Evolutionary conservation across 2,329 filamentous ascomycete genomes (phyloP).

Genomic region (Sporothrix curviconia): DNA sequence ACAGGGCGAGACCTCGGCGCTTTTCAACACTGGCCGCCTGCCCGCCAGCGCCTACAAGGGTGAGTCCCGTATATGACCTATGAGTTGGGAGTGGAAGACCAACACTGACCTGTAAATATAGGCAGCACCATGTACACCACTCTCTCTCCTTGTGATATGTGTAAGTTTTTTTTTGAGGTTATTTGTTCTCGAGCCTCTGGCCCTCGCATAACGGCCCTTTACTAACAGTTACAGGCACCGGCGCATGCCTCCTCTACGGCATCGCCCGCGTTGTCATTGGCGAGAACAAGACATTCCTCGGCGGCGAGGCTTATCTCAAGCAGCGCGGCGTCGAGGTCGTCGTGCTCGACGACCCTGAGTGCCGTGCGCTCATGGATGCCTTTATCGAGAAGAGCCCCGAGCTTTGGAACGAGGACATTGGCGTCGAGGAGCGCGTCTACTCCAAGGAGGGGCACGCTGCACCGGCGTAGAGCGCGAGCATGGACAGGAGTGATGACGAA

Average conservation of each 20-base stretch:
- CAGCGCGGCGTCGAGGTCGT: slow-evolving; percentile 64
- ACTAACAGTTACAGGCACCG: slow-evolving; percentile 44
- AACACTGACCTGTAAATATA: not conserved
- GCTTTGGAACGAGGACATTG: slow-evolving; percentile 61
- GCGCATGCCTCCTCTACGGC: slow-evolving; percentile 70
- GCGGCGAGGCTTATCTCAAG: slow-evolving; percentile 64
- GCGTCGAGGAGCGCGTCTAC: slow-evolving; percentile 38
- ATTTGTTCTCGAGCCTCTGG: too few species aligned
- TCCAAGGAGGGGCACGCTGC: slow-evolving; percentile 27
- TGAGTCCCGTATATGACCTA: not conserved
- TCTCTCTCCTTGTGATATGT: slow-evolving; percentile 75
- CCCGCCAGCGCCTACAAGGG: slow-evolving; percentile 58
- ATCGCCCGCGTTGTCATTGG: slow-evolving; percentile 68
- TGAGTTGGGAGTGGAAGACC: too few species aligned
- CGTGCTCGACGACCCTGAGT: slow-evolving; percentile 60
- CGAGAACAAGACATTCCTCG: slow-evolving; percentile 69
- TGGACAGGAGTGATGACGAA: not conserved
- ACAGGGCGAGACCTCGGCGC: slow-evolving; percentile 61
- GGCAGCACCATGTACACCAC: slow-evolving; percentile 80
- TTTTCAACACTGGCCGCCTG: slow-evolving; percentile 66
- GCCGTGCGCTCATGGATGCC: slow-evolving; percentile 60
- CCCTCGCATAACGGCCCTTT: not conserved
- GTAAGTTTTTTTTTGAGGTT: too few species aligned
- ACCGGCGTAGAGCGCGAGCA: not conserved
- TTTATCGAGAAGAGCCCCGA: slow-evolving; percentile 68